Evolutionary conservation across 768 basidiomycete genomes (phyloP).

Genomic region (Scleroderma citrinum): DNA sequence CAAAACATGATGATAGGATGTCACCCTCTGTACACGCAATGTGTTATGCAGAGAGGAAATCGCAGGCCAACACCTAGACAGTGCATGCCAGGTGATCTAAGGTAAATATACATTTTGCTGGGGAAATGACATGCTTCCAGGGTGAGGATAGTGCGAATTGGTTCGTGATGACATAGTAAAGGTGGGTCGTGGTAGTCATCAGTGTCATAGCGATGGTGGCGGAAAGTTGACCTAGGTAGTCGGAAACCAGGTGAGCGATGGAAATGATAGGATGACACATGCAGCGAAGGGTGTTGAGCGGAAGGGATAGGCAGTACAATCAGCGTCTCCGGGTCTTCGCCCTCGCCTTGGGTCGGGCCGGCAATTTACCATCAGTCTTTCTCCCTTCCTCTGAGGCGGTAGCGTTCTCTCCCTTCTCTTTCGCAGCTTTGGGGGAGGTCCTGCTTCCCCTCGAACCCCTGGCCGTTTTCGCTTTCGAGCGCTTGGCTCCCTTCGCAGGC

Average conservation of each 20-base stretch:
- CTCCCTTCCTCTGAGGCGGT: slow-evolving; percentile 9
- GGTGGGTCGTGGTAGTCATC: background rate
- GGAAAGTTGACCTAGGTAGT: background rate
- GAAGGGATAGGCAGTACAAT: background rate
- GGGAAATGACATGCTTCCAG: background rate
- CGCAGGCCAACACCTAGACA: background rate
- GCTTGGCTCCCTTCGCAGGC: slow-evolving; percentile 17
- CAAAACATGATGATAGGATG: background rate
- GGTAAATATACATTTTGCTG: background rate
- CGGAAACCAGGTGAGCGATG: slow-evolving; percentile 9
- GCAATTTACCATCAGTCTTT: slow-evolving; percentile 13
- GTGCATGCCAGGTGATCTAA: background rate
- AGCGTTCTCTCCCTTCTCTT: slow-evolving; percentile 5
- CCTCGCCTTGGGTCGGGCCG: slow-evolving; percentile 27
- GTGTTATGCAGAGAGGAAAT: background rate
- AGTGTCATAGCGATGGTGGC: background rate
- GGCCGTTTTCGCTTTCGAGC: slow-evolving; percentile 12
- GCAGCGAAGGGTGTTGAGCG: slow-evolving; percentile 1
- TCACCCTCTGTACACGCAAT: background rate
- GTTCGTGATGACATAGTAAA: background rate
- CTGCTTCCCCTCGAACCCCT: slow-evolving; percentile 17
- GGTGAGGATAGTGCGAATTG: background rate
- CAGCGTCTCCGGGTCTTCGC: slow-evolving; percentile 26
- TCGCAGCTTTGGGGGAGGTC: slow-evolving; percentile 10
- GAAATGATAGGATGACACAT: slow-evolving; percentile 9